These are phyloP conservation scores for Acacia acuminata DNA, from an alignment of 306 rosid genomes.

Conservation along the genomic window DNA sequence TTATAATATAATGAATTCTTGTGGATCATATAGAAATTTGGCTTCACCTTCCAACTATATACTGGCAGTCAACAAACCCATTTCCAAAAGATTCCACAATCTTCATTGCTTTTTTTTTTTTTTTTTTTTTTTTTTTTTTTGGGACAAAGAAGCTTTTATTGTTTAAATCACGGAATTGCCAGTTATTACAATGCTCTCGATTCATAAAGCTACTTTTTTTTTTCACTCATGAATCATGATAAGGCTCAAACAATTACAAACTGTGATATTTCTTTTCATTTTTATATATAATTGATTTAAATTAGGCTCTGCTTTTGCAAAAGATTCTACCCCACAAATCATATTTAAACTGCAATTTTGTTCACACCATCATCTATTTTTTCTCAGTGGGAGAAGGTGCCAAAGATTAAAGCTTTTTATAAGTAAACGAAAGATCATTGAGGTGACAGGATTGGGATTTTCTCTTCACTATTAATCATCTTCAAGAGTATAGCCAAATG, in stretches of 20 bases:
- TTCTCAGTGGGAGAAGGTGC: slow-evolving; percentile 7
- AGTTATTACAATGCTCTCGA: not conserved
- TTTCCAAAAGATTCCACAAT: not conserved
- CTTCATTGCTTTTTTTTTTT: not conserved
- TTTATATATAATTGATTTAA: not conserved
- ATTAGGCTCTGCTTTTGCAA: slow-evolving; percentile 10
- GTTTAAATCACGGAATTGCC: not conserved
- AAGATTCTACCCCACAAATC: slow-evolving; percentile 6
- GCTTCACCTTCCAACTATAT: slow-evolving; percentile 6
- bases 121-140: not conserved
- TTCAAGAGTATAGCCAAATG: slow-evolving; percentile 32
- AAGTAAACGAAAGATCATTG: not conserved
- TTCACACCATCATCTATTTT: not conserved
- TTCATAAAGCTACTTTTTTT: slow-evolving; percentile 19
- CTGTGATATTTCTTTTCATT: not conserved
- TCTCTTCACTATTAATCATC: not conserved
- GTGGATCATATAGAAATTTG: not conserved
- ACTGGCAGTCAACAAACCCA: not conserved
- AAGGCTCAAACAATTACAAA: slow-evolving; percentile 11
- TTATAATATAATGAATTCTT: not conserved
- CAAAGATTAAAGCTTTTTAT: not conserved
- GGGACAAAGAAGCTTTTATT: not conserved
- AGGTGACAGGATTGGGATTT: not conserved
- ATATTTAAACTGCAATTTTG: not conserved
- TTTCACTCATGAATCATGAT: not conserved